Evolutionary conservation across 2,329 filamentous ascomycete species (phyloP).

Genomic region (Metarhizium brunneum): DNA sequence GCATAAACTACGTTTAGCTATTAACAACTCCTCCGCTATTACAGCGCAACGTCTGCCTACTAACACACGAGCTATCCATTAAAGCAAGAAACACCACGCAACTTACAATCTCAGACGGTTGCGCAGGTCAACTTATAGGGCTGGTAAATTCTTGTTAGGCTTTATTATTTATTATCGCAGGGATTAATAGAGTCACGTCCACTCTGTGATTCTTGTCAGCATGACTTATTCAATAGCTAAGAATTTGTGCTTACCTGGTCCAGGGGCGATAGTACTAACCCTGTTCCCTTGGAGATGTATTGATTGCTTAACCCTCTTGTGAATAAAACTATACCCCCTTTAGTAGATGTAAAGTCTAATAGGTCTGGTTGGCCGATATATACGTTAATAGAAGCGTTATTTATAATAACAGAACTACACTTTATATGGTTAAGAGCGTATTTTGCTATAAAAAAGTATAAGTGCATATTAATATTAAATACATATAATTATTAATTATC

Average conservation of each 20-base stretch:
- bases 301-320: conserved; percentile 72
- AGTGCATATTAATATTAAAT: conserved; percentile 77
- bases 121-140: conserved; percentile 68
- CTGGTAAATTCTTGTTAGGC: conserved; percentile 64
- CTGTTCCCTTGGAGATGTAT: conserved; percentile 59
- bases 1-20: conserved; percentile 15
- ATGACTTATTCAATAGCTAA: not conserved
- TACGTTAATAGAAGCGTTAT: conserved; percentile 60
- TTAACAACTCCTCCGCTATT: conserved; percentile 42
- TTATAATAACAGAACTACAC: conserved; percentile 69
- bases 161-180: conserved; percentile 59
- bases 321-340: conserved; percentile 71
- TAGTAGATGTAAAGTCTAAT: conserved; percentile 73
- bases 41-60: conserved; percentile 56
- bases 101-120: conserved; percentile 74
- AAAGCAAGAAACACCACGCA: conserved; percentile 76
- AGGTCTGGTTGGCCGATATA: no score
- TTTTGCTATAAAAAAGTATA: conserved; percentile 73
- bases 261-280: conserved; percentile 68
- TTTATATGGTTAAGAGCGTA: conserved; percentile 68
- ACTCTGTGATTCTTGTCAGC: conserved; percentile 34
- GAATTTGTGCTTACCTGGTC: conserved; percentile 35
- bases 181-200: conserved; percentile 70
- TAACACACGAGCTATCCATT: conserved; percentile 63
- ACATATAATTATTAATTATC: conserved; percentile 75